phyloP scores from a whole-genome alignment of 2,329 filamentous ascomycete species.

The Colletotrichum lindemuthianum region DNA sequence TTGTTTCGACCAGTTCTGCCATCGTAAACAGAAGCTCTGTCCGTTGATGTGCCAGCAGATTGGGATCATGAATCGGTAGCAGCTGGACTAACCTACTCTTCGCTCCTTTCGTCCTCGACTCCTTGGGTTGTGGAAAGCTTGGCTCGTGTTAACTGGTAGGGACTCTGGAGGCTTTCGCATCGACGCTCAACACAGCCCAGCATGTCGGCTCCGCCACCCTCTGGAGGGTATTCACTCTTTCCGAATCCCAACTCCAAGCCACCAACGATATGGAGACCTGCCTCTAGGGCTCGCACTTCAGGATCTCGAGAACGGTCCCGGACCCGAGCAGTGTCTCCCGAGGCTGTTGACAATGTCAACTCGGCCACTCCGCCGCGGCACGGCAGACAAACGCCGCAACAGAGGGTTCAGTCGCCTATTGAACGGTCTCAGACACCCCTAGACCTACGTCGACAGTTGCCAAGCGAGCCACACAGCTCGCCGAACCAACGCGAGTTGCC shows the following conservation, averaged over 20 bases:
- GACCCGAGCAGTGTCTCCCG: slow-evolving; percentile 48
- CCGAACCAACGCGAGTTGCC: slow-evolving; percentile 22
- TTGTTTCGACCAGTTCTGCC: slow-evolving; percentile 9
- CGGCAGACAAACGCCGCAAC: slow-evolving; percentile 46
- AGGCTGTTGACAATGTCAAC: slow-evolving; percentile 38
- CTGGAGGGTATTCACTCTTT: slow-evolving; percentile 67
- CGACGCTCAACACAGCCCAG: slow-evolving; percentile 24
- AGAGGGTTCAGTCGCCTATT: slow-evolving; percentile 45
- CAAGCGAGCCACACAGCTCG: slow-evolving; percentile 16
- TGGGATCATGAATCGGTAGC: slow-evolving; percentile 34
- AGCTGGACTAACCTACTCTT: slow-evolving; percentile 25
- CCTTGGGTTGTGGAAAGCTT: slow-evolving; percentile 14
- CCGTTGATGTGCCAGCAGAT: slow-evolving; percentile 16
- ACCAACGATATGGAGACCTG: slow-evolving; percentile 54
- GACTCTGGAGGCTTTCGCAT: slow-evolving; percentile 11
- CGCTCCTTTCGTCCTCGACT: slow-evolving; percentile 15
- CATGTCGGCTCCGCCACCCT: slow-evolving; percentile 51
- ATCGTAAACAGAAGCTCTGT: slow-evolving; percentile 16
- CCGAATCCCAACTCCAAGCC: slow-evolving; percentile 59
- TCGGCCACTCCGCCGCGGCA: slow-evolving; percentile 45
- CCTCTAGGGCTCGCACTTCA: slow-evolving; percentile 50
- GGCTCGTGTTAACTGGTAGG: not conserved
- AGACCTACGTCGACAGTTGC: slow-evolving; percentile 36
- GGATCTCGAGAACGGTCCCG: slow-evolving; percentile 48
- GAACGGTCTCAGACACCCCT: slow-evolving; percentile 46